Base-by-base conservation (phyloP, 2,329 filamentous ascomycete species). In the Alternaria panax region DNA sequence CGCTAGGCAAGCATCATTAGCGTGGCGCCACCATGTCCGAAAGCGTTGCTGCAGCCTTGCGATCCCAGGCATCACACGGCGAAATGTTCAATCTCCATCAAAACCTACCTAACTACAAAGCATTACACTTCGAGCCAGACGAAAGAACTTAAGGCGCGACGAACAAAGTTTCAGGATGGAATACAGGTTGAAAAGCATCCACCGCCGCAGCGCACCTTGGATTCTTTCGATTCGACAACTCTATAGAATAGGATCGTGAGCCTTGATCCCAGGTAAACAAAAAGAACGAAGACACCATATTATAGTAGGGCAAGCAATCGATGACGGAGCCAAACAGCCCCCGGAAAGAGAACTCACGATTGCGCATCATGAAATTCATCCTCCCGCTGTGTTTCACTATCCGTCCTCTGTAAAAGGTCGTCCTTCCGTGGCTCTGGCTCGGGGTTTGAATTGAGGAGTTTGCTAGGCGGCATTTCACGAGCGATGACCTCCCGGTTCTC, bases 311-410 rank as follows among this genome's bases (percentile, higher is more conserved):
- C 8, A 24, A 20, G 32, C 32, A n/a, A n/a, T 36, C 32, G n/a
- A 36, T 36, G 2, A n/a, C n/a, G n/a, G n/a, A n/a, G n/a, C n/a
- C n/a, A n/a, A n/a, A 36, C 16, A 36, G 32, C 32, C 16, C 41
- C 34, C 32, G 32, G 27, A 30, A 50, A 50, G 16, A 45, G 27
- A 41, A 60, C 57, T 60, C 57, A 79, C 52, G 76, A 75, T 50
- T 81, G 78, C 7, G 82, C 82, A 72, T 84, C 82, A 47, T 81
- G 76, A 58, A 84, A 84, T 41, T 80, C 78, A 38, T 84, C 81
- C 28, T 81, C 76, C 40, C 78, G 76, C 6, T 79, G 73, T 12
- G 78, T 79, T 52, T 81, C 72, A 28, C 78, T 80, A 63, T 84
- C 81, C 65, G 72, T 71, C 32, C 78, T 70, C 62, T 68, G 66